Percentiles rank a stretch among this genome's conserved stretches.
phyloP scores from a whole-genome alignment of 352 stramenopile genomes.

The Phytopythium helicoides region DNA sequence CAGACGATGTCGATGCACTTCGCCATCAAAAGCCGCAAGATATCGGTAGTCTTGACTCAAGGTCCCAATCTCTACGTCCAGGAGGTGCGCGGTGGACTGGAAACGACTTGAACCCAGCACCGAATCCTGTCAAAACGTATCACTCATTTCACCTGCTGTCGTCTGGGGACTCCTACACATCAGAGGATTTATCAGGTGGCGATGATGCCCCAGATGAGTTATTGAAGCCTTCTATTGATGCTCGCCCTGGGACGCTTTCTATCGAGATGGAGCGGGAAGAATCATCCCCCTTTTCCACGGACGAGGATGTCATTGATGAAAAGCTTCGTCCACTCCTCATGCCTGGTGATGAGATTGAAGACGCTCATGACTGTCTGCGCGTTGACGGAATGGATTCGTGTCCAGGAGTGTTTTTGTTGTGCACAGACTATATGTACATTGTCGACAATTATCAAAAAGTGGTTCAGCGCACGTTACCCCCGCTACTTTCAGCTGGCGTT shows the following conservation, averaged over 20 bases:
- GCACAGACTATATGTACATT: slow-evolving; percentile 68
- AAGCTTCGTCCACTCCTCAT: slow-evolving; percentile 66
- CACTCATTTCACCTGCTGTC: background rate
- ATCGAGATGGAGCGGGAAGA: background rate
- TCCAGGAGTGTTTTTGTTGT: slow-evolving; percentile 64
- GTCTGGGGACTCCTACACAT: slow-evolving; percentile 4
- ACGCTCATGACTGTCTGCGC: slow-evolving; percentile 67
- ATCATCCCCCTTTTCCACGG: background rate
- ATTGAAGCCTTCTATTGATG: background rate
- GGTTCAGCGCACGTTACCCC: slow-evolving; percentile 8
- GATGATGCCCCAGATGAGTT: background rate
- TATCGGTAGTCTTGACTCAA: background rate
- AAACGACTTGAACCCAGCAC: no score
- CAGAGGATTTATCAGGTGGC: slow-evolving; percentile 1
- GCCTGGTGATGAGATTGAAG: slow-evolving; percentile 59
- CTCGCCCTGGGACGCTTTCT: background rate
- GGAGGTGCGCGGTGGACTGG: no score
- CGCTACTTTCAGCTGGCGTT: slow-evolving; percentile 1
- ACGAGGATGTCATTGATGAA: slow-evolving; percentile 50
- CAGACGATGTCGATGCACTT: slow-evolving; percentile 12
- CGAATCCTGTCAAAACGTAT: background rate
- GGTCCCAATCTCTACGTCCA: no score
- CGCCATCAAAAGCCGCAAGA: background rate
- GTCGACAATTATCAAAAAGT: slow-evolving; percentile 71
- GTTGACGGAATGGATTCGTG: slow-evolving; percentile 81